phyloP scores from a whole-genome alignment of 139 green algal genomes.

The Coelastrella sp. region DNA sequence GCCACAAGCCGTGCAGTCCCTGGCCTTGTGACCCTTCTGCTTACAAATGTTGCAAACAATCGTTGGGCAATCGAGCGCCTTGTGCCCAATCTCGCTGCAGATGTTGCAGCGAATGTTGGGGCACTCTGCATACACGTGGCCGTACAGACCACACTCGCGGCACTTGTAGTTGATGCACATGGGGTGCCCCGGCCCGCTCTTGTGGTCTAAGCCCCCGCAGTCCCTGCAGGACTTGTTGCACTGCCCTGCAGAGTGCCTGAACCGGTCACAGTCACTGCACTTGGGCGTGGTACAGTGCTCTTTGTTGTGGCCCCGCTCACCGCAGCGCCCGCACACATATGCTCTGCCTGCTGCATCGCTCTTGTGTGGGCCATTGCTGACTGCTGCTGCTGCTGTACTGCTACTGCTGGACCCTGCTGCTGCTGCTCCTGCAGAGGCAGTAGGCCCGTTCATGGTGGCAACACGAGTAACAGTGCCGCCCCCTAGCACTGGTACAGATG shows the following conservation, averaged over 20 bases:
- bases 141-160: constrained; percentile 40
- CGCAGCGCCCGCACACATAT: constrained; percentile 36
- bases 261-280: constrained; percentile 4
- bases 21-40: constrained; percentile 43
- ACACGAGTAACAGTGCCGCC: not conserved
- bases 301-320: constrained; percentile 26
- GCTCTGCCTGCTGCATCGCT: constrained; percentile 2
- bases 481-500: not conserved
- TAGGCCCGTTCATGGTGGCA: not conserved
- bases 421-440: not conserved
- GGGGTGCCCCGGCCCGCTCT: constrained; percentile 10
- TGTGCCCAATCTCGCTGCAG: constrained; percentile 36
- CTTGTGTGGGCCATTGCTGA: not conserved
- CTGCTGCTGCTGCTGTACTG: not conserved
- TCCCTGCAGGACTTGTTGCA: not conserved
- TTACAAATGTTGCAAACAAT: constrained; percentile 46
- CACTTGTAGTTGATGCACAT: constrained; percentile 50
- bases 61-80: constrained; percentile 40
- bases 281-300: constrained; percentile 27
- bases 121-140: constrained; percentile 46
- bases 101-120: constrained; percentile 47
- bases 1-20: constrained; percentile 24
- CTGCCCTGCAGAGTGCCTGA: constrained; percentile 26
- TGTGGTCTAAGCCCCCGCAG: constrained; percentile 29
- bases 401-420: not conserved